These are phyloP conservation scores for Aspergillus cavernicola DNA, from an alignment of 495 filamentous ascomycete species.

Conservation along the genomic window DNA sequence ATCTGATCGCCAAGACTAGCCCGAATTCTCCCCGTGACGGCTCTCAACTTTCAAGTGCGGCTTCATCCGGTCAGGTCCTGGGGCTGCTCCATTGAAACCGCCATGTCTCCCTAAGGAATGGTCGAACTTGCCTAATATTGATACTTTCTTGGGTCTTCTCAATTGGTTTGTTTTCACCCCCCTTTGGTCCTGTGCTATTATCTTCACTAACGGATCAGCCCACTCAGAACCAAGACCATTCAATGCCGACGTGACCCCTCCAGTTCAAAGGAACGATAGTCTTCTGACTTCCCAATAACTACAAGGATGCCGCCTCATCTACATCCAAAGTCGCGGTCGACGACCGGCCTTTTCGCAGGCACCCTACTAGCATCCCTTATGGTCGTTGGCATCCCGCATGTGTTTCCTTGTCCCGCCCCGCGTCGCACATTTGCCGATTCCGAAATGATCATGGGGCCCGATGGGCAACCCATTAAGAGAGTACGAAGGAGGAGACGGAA, in stretches of 20 bases:
- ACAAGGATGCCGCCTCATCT: conserved; percentile 79
- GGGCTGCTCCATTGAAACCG: conserved; percentile 10
- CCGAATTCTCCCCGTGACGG: conserved; percentile 16
- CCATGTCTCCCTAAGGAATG: conserved; percentile 6
- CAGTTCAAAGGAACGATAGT: not conserved
- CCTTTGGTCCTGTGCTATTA: not conserved
- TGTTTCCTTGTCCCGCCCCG: conserved; percentile 91
- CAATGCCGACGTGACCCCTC: conserved; percentile 13
- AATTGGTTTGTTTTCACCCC: conserved; percentile 1
- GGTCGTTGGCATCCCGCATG: conserved; percentile 84
- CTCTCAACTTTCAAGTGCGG: conserved; percentile 3
- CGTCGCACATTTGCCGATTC: conserved; percentile 68
- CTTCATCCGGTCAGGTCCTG: conserved; percentile 5
- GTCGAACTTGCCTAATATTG: not conserved
- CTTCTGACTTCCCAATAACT: not conserved
- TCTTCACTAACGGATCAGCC: conserved; percentile 2
- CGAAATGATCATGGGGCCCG: conserved; percentile 50
- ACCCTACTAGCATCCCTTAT: conserved; percentile 88
- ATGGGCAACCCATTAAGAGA: conserved; percentile 40
- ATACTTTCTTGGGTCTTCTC: not conserved
- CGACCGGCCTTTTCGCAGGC: conserved; percentile 88
- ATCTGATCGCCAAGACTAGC: conserved; percentile 32
- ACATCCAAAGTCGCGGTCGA: conserved; percentile 87
- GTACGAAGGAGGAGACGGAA: conserved; percentile 32
- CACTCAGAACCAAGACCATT: not conserved